These are phyloP conservation scores for Fraxinus latifolia DNA, from an alignment of 305 asterid species.

Conservation along the genomic window DNA sequence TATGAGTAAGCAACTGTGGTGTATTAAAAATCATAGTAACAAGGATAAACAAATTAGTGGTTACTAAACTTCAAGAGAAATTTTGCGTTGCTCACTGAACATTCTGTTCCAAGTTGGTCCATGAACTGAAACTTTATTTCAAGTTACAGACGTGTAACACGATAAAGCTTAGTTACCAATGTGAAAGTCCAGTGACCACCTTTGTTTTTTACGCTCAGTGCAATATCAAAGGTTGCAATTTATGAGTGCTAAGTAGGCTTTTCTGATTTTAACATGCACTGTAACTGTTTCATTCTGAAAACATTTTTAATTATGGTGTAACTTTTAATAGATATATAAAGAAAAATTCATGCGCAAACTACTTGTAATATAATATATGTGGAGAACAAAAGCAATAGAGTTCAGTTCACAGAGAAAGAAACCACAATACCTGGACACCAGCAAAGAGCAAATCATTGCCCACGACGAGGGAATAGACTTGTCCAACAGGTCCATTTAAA, in stretches of 20 bases:
- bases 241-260: neutral
- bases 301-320: neutral
- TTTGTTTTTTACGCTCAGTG: neutral
- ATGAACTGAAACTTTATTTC: neutral
- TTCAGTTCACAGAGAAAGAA: constrained; percentile 11
- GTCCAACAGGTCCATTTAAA: constrained; percentile 90
- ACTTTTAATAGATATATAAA: neutral
- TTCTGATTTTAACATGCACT: neutral
- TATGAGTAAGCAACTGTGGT: neutral
- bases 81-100: neutral
- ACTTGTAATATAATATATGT: neutral
- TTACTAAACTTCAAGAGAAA: neutral
- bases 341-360: neutral
- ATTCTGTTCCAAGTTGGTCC: neutral
- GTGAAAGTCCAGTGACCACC: neutral
- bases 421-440: constrained; percentile 68
- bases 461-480: constrained; percentile 84
- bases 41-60: neutral
- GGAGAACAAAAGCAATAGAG: neutral
- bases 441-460: constrained; percentile 83
- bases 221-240: neutral
- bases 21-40: neutral
- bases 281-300: neutral
- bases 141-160: neutral
- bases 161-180: neutral